Conservation (phyloP, 129 eudicot species). For the Pulicaria dysenterica region DNA sequence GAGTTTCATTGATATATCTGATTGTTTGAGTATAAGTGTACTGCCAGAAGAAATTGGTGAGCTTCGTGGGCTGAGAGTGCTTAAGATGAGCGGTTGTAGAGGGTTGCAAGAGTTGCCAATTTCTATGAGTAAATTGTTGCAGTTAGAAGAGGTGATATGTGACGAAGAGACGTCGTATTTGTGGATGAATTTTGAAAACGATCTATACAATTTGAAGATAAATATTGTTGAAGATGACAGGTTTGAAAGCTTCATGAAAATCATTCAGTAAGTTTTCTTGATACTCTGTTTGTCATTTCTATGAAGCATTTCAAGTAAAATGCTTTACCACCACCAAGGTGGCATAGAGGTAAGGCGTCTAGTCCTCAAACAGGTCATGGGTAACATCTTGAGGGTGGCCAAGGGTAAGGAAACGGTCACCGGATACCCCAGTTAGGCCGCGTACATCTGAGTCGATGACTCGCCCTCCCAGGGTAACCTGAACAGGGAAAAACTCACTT, state of each 20-base stretch:
- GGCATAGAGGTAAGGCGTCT: no score
- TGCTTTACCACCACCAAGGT: no score
- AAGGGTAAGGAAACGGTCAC: no score
- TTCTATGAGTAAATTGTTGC: slow-evolving; percentile 22
- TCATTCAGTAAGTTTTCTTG: slow-evolving; percentile 23
- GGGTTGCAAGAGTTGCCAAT: slow-evolving; percentile 34
- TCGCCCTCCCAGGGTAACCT: no score
- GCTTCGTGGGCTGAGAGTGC: slow-evolving; percentile 11
- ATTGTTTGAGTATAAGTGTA: slow-evolving; percentile 35
- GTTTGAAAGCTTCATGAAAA: slow-evolving; percentile 32
- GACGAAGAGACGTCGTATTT: slow-evolving; percentile 44
- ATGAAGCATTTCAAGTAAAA: neutral
- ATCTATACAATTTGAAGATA: slow-evolving; percentile 21
- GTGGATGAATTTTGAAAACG: slow-evolving; percentile 32
- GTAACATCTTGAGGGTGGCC: no score
- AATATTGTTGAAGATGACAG: slow-evolving; percentile 36
- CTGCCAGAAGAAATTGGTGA: slow-evolving; percentile 38
- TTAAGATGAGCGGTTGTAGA: slow-evolving; percentile 38
- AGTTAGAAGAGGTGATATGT: slow-evolving; percentile 35
- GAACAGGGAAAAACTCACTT: no score
- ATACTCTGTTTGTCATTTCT: neutral
- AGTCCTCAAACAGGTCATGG: no score
- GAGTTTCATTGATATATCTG: slow-evolving; percentile 36
- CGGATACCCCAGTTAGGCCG: no score
- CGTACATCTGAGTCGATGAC: no score